Conservation (phyloP, 768 basidiomycete genomes). For the Lentinula boryana region DNA sequence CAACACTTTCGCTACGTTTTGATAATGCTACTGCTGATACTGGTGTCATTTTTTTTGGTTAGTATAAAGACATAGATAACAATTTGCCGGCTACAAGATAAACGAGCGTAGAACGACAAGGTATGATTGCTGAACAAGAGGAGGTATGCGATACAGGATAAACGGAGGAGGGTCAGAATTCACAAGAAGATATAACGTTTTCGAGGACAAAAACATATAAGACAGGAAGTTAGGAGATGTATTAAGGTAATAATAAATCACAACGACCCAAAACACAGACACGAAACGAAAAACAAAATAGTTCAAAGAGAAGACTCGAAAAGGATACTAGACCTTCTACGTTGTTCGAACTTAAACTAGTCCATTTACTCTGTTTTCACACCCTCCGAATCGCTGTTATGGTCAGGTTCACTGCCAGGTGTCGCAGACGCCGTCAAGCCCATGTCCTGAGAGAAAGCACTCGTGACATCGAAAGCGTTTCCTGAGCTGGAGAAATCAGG, state of each 20-base stretch:
- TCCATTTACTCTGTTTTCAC: constrained; percentile 57
- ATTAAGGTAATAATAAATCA: constrained; percentile 16
- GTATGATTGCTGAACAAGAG: constrained; percentile 12
- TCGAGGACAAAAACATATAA: constrained; percentile 11
- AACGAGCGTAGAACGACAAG: constrained; percentile 26
- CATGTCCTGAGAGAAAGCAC: constrained; percentile 64
- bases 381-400: constrained; percentile 40
- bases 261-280: constrained; percentile 3
- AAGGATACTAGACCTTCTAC: background rate
- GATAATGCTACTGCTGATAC: too few relatives aligned
- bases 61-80: constrained; percentile 14
- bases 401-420: constrained; percentile 49
- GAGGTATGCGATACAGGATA: constrained; percentile 21
- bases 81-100: constrained; percentile 35
- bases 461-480: constrained; percentile 63
- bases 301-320: background rate
- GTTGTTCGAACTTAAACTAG: constrained; percentile 16
- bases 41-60: background rate
- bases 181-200: constrained; percentile 12
- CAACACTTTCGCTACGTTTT: background rate
- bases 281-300: constrained; percentile 10
- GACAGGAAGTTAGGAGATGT: constrained; percentile 15
- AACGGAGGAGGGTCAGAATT: constrained; percentile 8
- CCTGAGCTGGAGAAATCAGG: constrained; percentile 60
- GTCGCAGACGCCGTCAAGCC: constrained; percentile 48